Evolutionary conservation across 768 basidiomycete species (phyloP).

Genomic region (Mycena albidolilacea): DNA sequence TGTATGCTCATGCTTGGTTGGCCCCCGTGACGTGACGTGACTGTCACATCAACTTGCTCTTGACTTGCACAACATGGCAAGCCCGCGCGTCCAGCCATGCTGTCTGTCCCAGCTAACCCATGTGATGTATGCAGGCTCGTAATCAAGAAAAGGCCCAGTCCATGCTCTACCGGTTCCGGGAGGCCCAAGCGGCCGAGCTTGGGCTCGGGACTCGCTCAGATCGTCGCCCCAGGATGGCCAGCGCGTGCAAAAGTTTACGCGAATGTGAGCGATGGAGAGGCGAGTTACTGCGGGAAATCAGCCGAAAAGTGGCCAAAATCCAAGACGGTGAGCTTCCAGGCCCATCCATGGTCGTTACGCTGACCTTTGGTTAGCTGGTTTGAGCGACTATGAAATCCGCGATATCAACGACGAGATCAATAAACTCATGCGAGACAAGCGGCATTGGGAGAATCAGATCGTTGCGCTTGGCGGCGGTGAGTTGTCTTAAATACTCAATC

Average conservation of each 20-base stretch:
- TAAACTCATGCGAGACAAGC: conserved; percentile 93
- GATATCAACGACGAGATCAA: conserved; percentile 99
- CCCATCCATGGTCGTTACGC: not conserved
- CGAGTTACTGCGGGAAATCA: conserved; percentile 94
- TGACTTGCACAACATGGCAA: conserved; percentile 5
- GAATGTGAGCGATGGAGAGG: conserved; percentile 98
- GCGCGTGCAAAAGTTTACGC: conserved; percentile 89
- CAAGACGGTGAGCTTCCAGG: conserved; percentile 81
- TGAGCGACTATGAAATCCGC: conserved; percentile 96
- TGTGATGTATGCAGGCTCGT: conserved; percentile 76
- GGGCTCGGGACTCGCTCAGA: conserved; percentile 90
- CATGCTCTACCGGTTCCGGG: conserved; percentile 95
- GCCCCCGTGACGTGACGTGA: not conserved
- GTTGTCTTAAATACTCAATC: not conserved
- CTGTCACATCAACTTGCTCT: conserved; percentile 2
- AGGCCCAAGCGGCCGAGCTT: conserved; percentile 96
- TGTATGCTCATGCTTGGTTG: not conserved
- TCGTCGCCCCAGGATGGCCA: conserved; percentile 91
- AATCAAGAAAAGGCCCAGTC: conserved; percentile 99
- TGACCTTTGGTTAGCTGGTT: conserved; percentile 70
- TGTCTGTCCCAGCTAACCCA: not conserved
- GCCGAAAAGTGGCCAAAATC: conserved; percentile 96
- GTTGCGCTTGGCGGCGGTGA: conserved; percentile 84
- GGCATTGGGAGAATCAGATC: conserved; percentile 98
- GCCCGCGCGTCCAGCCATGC: not conserved